Percentiles rank a stretch among this genome's conserved stretches.
These are phyloP conservation scores for Hypoxylon perforatum DNA, from an alignment of 495 filamentous ascomycete species.

Conservation along the genomic window DNA sequence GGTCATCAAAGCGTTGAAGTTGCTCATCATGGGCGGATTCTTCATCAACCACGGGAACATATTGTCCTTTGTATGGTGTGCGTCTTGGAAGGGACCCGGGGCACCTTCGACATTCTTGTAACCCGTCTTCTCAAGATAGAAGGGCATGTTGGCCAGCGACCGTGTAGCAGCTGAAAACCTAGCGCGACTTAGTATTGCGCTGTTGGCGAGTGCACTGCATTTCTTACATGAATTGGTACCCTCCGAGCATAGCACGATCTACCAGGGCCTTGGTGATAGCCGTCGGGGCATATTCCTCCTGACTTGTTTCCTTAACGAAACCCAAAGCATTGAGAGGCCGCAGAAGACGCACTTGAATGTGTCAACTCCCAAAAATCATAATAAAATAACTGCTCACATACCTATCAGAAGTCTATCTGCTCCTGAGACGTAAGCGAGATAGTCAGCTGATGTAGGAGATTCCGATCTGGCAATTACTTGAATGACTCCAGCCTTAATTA, in stretches of 20 bases:
- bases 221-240: slow-evolving; percentile 44
- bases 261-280: slow-evolving; percentile 54
- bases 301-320: slow-evolving; percentile 55
- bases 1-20: slow-evolving; percentile 36
- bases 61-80: slow-evolving; percentile 26
- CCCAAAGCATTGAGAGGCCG: slow-evolving; percentile 62
- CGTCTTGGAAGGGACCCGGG: slow-evolving; percentile 32
- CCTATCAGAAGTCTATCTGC: slow-evolving; percentile 26
- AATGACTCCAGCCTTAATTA: slow-evolving; percentile 29
- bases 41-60: slow-evolving; percentile 34
- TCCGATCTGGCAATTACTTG: slow-evolving; percentile 24
- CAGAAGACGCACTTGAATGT: slow-evolving; percentile 36
- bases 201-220: slow-evolving; percentile 36
- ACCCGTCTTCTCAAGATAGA: slow-evolving; percentile 36
- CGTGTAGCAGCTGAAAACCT: slow-evolving; percentile 21
- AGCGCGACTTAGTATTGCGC: slow-evolving; percentile 1
- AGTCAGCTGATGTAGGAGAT: slow-evolving; percentile 14
- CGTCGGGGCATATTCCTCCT: slow-evolving; percentile 57
- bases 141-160: slow-evolving; percentile 26
- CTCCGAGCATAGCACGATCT: slow-evolving; percentile 20
- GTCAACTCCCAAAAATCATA: background rate
- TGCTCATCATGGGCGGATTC: slow-evolving; percentile 26
- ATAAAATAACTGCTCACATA: background rate
- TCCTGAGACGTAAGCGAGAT: slow-evolving; percentile 19
- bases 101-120: slow-evolving; percentile 28